phyloP scores from a whole-genome alignment of 805 yeast genomes.

The Candida mattraensis region DNA sequence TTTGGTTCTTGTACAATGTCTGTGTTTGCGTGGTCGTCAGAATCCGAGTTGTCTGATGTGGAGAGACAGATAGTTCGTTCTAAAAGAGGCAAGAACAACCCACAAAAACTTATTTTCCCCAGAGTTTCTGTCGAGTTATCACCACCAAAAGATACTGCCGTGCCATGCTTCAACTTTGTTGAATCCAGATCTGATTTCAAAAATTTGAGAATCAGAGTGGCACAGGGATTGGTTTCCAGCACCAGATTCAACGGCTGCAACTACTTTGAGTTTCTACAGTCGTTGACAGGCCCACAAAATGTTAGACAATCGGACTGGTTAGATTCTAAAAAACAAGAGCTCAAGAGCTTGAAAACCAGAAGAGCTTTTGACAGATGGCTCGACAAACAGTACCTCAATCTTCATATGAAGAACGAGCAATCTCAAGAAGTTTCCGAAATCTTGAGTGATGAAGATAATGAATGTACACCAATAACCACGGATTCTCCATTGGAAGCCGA shows the following conservation, averaged over 20 bases:
- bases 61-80: slow-evolving; percentile 4
- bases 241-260: slow-evolving; percentile 7
- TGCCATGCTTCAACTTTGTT: slow-evolving; percentile 6
- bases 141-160: background rate
- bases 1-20: background rate
- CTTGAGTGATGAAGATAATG: slow-evolving; percentile 14
- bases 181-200: slow-evolving; percentile 10
- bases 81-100: slow-evolving; percentile 1
- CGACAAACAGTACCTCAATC: slow-evolving; percentile 9
- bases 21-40: slow-evolving; percentile 9
- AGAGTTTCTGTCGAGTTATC: slow-evolving; percentile 1
- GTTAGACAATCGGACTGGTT: slow-evolving; percentile 21
- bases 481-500: too few relatives aligned
- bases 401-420: slow-evolving; percentile 6
- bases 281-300: slow-evolving; percentile 15
- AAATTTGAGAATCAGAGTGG: slow-evolving; percentile 8
- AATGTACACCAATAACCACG: background rate
- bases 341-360: slow-evolving; percentile 11
- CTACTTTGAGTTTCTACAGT: slow-evolving; percentile 12
- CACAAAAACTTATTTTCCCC: slow-evolving; percentile 11
- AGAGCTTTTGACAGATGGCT: slow-evolving; percentile 20
- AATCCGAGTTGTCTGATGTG: slow-evolving; percentile 10
- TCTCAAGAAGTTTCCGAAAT: slow-evolving; percentile 9
- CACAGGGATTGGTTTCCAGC: slow-evolving; percentile 7
- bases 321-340: slow-evolving; percentile 3